phyloP scores from a whole-genome alignment of 2,329 filamentous ascomycete species.

The Leptodontidium sp. region DNA sequence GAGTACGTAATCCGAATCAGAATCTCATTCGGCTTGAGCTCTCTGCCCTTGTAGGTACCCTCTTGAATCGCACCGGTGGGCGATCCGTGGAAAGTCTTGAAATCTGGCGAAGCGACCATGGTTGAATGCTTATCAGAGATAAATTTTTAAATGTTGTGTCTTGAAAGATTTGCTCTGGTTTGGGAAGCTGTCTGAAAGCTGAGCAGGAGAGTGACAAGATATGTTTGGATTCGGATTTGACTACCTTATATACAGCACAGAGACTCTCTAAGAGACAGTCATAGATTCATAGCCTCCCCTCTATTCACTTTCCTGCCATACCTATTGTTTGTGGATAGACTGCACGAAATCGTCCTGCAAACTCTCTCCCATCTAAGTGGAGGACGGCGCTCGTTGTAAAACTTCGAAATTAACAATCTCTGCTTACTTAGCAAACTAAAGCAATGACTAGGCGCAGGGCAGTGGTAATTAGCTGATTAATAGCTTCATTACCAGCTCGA shows the following conservation, averaged over 20 bases:
- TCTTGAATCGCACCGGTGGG: slow-evolving; percentile 4
- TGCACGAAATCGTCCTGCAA: not conserved
- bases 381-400: not conserved
- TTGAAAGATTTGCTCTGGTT: no score
- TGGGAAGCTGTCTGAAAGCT: no score
- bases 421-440: not conserved
- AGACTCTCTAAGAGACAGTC: no score
- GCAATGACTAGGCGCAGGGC: not conserved
- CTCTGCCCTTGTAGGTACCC: not conserved
- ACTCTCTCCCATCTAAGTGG: not conserved
- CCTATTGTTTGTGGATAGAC: no score
- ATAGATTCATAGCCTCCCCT: no score
- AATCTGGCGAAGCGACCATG: slow-evolving; percentile 5
- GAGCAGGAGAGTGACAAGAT: no score
- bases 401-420: not conserved
- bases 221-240: no score
- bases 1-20: slow-evolving; percentile 68
- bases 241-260: no score
- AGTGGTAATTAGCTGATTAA: not conserved
- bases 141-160: no score
- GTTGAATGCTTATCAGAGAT: not conserved
- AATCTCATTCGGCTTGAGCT: slow-evolving; percentile 54
- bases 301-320: no score
- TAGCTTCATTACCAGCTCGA: not conserved
- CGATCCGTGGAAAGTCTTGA: slow-evolving; percentile 5